Percentiles rank a stretch among this genome's conserved stretches.
Evolutionary conservation across 23 red algal genomes (phyloP).

Genomic region (Gracilariopsis chorda): DNA sequence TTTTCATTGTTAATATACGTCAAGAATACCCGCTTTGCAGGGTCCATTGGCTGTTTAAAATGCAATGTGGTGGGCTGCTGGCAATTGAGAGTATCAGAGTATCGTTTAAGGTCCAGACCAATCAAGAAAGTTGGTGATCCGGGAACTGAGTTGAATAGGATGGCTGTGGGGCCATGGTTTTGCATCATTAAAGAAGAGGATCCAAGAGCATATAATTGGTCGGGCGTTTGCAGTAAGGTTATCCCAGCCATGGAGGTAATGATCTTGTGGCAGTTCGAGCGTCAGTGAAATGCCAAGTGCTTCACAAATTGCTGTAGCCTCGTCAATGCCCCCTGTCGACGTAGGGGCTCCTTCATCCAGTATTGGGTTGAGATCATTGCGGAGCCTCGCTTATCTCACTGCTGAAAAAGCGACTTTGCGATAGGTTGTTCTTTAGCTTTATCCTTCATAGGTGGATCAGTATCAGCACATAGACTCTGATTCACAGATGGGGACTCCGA

Average conservation of each 20-base stretch:
- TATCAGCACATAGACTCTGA: too few species aligned
- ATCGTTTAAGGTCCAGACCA: not conserved
- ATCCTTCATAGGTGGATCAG: too few species aligned
- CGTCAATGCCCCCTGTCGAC: not conserved
- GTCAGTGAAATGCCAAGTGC: not conserved
- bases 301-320: not conserved
- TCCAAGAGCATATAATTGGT: not conserved
- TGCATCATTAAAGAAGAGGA: not conserved
- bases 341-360: slow-evolving; percentile 12
- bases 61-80: not conserved
- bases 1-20: not conserved
- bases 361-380: not conserved
- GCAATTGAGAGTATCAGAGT: not conserved
- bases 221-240: not conserved
- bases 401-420: too few species aligned
- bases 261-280: not conserved
- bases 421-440: too few species aligned
- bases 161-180: not conserved
- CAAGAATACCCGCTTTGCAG: not conserved
- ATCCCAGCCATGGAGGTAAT: not conserved
- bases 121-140: not conserved
- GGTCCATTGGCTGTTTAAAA: not conserved
- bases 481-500: too few species aligned
- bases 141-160: not conserved
- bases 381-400: too few species aligned